Evolutionary conservation across 495 filamentous ascomycete species (phyloP).

Genomic region (Neurospora tetrasperma): DNA sequence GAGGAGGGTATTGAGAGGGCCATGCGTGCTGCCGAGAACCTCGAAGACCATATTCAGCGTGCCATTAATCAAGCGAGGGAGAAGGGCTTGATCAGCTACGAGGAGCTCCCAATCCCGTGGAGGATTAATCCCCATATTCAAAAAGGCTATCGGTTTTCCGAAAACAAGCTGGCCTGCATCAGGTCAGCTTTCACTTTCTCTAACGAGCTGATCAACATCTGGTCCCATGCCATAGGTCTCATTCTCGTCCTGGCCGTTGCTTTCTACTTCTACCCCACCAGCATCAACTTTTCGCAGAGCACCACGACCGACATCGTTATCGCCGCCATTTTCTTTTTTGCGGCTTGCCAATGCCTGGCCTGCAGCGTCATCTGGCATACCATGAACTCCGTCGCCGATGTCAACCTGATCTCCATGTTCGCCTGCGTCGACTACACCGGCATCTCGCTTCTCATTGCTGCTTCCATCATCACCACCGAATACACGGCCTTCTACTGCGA

Average conservation of each 20-base stretch:
- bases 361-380: conserved; percentile 97
- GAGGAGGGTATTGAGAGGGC: conserved; percentile 79
- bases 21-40: conserved; percentile 59
- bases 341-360: conserved; percentile 88
- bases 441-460: conserved; percentile 90
- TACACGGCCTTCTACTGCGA: conserved; percentile 99
- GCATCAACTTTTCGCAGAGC: conserved; percentile 74
- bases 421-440: conserved; percentile 98
- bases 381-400: conserved; percentile 89
- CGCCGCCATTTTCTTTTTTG: conserved; percentile 92
- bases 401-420: conserved; percentile 83
- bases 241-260: conserved; percentile 79
- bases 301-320: conserved; percentile 80
- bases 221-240: conserved; percentile 85
- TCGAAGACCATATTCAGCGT: conserved; percentile 70
- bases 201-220: conserved; percentile 96
- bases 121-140: conserved; percentile 89
- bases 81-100: conserved; percentile 74
- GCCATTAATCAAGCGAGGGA: conserved; percentile 73
- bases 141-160: conserved; percentile 83
- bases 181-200: conserved; percentile 71
- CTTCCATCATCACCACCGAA: conserved; percentile 96
- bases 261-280: conserved; percentile 91
- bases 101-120: conserved; percentile 88
- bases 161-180: conserved; percentile 78